Evolutionary conservation across 176 grass and related monocot genomes (phyloP).

Genomic region (Panicum miliaceum): DNA sequence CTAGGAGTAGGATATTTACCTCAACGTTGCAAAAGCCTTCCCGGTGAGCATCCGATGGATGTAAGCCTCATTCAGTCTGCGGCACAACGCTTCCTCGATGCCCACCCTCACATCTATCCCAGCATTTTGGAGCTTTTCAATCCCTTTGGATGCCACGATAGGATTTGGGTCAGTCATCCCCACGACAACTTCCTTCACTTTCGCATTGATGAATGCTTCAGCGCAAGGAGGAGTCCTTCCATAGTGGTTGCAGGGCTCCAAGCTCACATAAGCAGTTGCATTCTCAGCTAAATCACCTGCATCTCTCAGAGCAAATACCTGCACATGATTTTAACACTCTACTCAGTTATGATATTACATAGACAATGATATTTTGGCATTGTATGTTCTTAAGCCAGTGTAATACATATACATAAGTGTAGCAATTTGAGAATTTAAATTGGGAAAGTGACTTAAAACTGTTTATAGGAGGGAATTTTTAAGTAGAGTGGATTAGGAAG

Average conservation of each 20-base stretch:
- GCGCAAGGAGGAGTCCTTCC: conserved; percentile 90
- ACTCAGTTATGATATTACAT: neutral
- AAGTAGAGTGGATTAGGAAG: neutral
- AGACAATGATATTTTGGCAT: neutral
- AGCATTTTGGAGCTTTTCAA: conserved; percentile 69
- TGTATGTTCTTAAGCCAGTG: neutral
- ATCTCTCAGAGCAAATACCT: conserved; percentile 93
- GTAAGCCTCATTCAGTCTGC: conserved; percentile 76
- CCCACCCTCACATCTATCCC: conserved; percentile 73
- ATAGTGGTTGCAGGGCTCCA: conserved; percentile 92
- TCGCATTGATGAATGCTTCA: conserved; percentile 72
- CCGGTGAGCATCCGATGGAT: conserved; percentile 82
- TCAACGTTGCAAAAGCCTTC: conserved; percentile 82
- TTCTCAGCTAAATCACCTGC: conserved; percentile 75
- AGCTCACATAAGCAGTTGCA: conserved; percentile 82
- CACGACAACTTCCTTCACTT: conserved; percentile 86
- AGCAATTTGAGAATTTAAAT: neutral
- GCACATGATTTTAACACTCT: conserved; percentile 18
- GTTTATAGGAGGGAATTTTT: neutral
- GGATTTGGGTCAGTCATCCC: conserved; percentile 96
- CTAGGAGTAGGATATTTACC: conserved; percentile 46
- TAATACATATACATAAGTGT: neutral
- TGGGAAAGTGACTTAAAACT: neutral
- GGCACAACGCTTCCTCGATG: conserved; percentile 72
- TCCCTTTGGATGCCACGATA: conserved; percentile 87